Evolutionary conservation across 2,329 filamentous ascomycete genomes (phyloP).

Genomic region (Exophiala aquamarina): DNA sequence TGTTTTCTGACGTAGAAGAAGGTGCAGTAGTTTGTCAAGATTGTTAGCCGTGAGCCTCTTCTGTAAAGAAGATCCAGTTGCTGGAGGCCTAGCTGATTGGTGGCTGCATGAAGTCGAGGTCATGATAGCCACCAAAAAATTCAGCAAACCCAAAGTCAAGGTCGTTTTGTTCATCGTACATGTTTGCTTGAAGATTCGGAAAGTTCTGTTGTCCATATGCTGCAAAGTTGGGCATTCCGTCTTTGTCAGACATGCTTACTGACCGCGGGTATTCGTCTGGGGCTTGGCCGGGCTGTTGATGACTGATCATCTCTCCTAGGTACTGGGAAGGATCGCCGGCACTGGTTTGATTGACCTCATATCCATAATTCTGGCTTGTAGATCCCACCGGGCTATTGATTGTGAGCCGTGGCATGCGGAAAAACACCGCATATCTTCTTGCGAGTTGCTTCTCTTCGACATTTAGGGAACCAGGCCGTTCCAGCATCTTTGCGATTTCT

Average conservation of each 20-base stretch:
- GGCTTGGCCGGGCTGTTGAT: slow-evolving; percentile 9
- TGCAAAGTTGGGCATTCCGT: slow-evolving; percentile 4
- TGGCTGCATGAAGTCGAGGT: slow-evolving; percentile 8
- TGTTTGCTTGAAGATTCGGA: slow-evolving; percentile 6
- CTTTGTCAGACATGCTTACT: slow-evolving; percentile 1
- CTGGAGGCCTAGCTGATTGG: background rate
- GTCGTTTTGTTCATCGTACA: slow-evolving; percentile 13
- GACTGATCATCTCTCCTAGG: slow-evolving; percentile 1
- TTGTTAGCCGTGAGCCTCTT: too few species aligned
- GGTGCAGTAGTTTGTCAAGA: too few species aligned
- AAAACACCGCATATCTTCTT: slow-evolving; percentile 20
- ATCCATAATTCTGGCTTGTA: slow-evolving; percentile 4
- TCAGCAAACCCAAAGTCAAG: slow-evolving; percentile 19
- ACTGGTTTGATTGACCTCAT: slow-evolving; percentile 1
- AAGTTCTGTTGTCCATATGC: slow-evolving; percentile 16
- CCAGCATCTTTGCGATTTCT: slow-evolving; percentile 21
- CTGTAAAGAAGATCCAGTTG: too few species aligned
- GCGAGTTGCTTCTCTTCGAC: slow-evolving; percentile 17
- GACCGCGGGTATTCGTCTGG: slow-evolving; percentile 8
- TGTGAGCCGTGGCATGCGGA: slow-evolving; percentile 18
- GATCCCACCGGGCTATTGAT: slow-evolving; percentile 7
- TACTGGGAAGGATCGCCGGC: slow-evolving; percentile 7
- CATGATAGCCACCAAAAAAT: slow-evolving; percentile 18
- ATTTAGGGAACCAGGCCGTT: slow-evolving; percentile 11
- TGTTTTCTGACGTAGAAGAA: too few species aligned